Evolutionary conservation across 179 eudicot species (phyloP).

Genomic region (Heliamphora pulchella): DNA sequence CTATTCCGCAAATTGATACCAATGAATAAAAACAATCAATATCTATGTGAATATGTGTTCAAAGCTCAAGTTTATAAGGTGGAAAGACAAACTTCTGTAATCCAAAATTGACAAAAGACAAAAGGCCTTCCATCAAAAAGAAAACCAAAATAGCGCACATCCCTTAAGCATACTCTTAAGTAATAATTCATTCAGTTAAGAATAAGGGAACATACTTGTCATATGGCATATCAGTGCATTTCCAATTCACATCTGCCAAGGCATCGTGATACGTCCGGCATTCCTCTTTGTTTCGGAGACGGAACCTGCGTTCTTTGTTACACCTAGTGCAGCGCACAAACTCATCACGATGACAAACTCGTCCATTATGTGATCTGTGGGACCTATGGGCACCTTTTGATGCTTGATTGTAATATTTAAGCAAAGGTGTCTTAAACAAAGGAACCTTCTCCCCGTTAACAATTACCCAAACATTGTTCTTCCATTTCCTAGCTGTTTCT

Average conservation of each 20-base stretch:
- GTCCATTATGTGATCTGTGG: slow-evolving; percentile 27
- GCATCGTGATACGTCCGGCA: slow-evolving; percentile 60
- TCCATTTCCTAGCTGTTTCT: slow-evolving; percentile 67
- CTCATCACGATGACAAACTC: slow-evolving; percentile 61
- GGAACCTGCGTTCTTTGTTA: slow-evolving; percentile 54
- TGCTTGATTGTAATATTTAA: slow-evolving; percentile 46
- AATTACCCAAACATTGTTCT: slow-evolving; percentile 59
- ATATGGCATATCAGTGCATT: slow-evolving; percentile 54
- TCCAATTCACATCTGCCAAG: slow-evolving; percentile 38
- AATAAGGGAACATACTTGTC: slow-evolving; percentile 33
- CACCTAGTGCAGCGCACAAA: slow-evolving; percentile 49
- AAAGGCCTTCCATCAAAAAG: no score
- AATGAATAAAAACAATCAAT: no score
- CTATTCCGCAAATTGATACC: no score
- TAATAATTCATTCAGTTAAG: not conserved
- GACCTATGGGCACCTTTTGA: slow-evolving; percentile 34
- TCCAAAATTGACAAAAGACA: no score
- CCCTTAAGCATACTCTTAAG: not conserved
- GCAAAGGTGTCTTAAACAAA: slow-evolving; percentile 48
- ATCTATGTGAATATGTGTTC: no score
- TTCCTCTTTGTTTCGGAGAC: slow-evolving; percentile 47
- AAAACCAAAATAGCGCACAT: no score
- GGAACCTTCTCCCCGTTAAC: slow-evolving; percentile 54
- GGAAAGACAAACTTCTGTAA: no score
- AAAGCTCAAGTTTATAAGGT: no score